Base-by-base conservation (phyloP, 768 basidiomycete genomes). In the Hypholoma fasciculare region DNA sequence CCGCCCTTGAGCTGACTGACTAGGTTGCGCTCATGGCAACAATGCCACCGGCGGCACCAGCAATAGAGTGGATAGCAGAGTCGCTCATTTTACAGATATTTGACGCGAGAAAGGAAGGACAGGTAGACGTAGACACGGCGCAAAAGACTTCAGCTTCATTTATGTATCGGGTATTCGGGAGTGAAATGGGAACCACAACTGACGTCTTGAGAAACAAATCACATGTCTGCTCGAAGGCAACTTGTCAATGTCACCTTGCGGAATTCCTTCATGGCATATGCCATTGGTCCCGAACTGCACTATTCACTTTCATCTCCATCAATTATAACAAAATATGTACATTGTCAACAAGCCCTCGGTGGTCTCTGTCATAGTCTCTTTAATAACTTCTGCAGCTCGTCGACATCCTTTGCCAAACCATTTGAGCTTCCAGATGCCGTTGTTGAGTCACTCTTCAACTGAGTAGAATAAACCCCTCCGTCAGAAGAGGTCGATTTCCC, bases 1-100 rank as follows among this genome's bases (percentile, higher is more conserved):
- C 9, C 23, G n/a, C n/a, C 37, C 7, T 54, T 48, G 44, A 20
- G 17, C 60, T 51, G 70, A 56, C 88, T 72, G 63, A 90, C 94
- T 93, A 93, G 54, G 91, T 94, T 37, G 80, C 86, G n/a, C 84
- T 82, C 95, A 98, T 97, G 20, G 96, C 94, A 19, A 81, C 71
- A 65, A 96, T 89, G 23, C 96, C 96, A 49, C 94, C 96, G 1
- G 88, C 84, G 16, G 94, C 94, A 12, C 97, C 97, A 16, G 96
- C 92, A 12, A 91, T 67, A 38, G 96, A 84, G 65, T 98, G 94
- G 27, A 97, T 89, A 13, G 86, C 74, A 49, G 92, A 93, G 72
- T 98, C 92, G 59, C 80, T 83, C 83, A 87, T 85, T 44, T 51
- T 71, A 36, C 36, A 55, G 27, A 40, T 27, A 26, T 47, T 38